Base-by-base conservation (phyloP, 495 filamentous ascomycete genomes). In the Penicillium goetzii region DNA sequence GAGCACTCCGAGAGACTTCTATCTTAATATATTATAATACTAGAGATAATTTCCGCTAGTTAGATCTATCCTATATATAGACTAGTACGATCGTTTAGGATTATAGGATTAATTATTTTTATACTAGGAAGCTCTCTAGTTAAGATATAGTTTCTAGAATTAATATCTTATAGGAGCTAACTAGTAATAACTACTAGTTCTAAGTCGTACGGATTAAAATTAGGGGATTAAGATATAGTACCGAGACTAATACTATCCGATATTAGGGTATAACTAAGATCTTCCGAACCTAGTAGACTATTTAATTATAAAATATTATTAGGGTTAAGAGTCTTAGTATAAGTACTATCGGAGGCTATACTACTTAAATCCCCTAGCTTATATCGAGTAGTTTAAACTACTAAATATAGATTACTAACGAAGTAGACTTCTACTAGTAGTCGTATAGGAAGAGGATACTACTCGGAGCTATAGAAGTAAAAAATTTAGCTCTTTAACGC, bases 391-490 rank as follows among this genome's bases (percentile, higher is more conserved):
- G 34, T 7, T 36, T 36, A 8, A n/a, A 30, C 15, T 52, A 33
- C 19, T 53, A n/a, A 25, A 47, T 21, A 36, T 25, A 36, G 61
- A 28, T 55, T 36, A 34, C 28, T 36, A 21, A 59, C 34, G 21
- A 60, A 45, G 55, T 21, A 66, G 33, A 62, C 54, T 47, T 61
- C 63, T 14, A 55, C 47, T 11, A 32, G 63, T 17, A 49, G 63
- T 14, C 59, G 50, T 4, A 36, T 2, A 66, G 63, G 59, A 38
- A 62, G 54, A 15, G 59, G 59, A 34, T 62, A 55, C 45, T 36
- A 43, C 34, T 61, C 36, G 40, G 53, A 30, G 36, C 8, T 61
- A 43, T 19, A 10, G 38, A 33, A 33, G 47, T 61, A 28, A 53
- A 47, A 1, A 17, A 55, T 55, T 40, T 25, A 34, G 17, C 14